Conservation (phyloP, 371 early-diverging fungal species). For the Basidiobolus meristosporus region DNA sequence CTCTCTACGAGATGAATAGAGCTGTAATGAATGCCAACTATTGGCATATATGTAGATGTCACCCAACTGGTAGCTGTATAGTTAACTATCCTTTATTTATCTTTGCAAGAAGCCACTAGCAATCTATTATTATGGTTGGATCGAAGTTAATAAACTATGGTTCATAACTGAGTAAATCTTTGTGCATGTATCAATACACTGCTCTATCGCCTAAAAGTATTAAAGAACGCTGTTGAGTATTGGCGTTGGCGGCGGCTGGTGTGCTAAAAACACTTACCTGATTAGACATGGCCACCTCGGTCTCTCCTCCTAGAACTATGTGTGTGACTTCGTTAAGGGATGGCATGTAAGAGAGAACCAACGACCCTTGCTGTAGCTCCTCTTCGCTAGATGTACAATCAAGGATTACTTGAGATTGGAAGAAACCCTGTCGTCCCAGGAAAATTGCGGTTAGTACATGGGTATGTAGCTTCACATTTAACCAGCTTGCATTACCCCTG, state of each 20-base stretch:
- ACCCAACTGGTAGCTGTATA: too few species aligned
- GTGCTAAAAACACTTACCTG: constrained; percentile 1
- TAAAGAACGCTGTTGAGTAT: background rate
- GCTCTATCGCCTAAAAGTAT: constrained; percentile 39
- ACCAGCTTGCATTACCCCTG: constrained; percentile 26
- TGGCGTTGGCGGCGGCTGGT: constrained; percentile 1
- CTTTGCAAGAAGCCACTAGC: too few species aligned
- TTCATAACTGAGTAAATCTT: constrained; percentile 65
- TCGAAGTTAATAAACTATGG: constrained; percentile 11
- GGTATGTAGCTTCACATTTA: constrained; percentile 5
- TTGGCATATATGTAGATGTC: too few species aligned
- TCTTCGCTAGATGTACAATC: background rate
- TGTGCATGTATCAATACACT: constrained; percentile 65
- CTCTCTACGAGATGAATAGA: too few species aligned
- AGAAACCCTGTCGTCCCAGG: constrained; percentile 4
- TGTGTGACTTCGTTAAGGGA: constrained; percentile 72
- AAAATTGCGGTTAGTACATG: constrained; percentile 16
- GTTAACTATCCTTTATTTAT: too few species aligned
- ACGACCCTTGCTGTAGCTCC: constrained; percentile 3
- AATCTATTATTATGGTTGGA: too few species aligned
- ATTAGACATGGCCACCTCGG: constrained; percentile 23
- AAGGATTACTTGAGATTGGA: background rate
- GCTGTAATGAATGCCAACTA: too few species aligned
- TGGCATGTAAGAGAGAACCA: constrained; percentile 78
- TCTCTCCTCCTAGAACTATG: constrained; percentile 42